These are phyloP conservation scores for Calocybe indica DNA, from an alignment of 768 basidiomycete genomes.

Conservation along the genomic window DNA sequence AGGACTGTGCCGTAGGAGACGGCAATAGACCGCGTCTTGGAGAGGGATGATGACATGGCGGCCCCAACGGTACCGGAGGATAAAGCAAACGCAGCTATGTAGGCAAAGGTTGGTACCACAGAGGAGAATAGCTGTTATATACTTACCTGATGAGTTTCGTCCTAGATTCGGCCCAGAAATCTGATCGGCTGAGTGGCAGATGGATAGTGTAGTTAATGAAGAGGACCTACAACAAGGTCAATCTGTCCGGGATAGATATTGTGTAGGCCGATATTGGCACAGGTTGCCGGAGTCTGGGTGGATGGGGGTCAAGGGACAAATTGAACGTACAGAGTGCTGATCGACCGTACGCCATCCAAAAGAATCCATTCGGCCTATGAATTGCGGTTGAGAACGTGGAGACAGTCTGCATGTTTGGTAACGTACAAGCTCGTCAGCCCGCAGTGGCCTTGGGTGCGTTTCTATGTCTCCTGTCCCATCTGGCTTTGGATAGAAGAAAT, in stretches of 20 bases:
- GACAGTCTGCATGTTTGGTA: background rate
- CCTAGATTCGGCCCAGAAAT: constrained; percentile 85
- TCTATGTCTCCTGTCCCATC: constrained; percentile 71
- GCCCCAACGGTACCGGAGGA: constrained; percentile 94
- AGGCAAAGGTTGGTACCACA: constrained; percentile 7
- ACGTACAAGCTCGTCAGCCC: constrained; percentile 64
- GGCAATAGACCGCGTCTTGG: constrained; percentile 72
- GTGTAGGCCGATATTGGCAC: constrained; percentile 85
- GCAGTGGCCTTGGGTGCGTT: constrained; percentile 53
- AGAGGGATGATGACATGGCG: constrained; percentile 74
- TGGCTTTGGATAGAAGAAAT: constrained; percentile 71
- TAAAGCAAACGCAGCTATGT: constrained; percentile 73
- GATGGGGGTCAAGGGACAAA: constrained; percentile 1
- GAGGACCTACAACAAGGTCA: constrained; percentile 71
- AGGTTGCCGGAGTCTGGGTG: constrained; percentile 83
- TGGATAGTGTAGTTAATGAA: constrained; percentile 5
- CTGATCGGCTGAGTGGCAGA: constrained; percentile 26
- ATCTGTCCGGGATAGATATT: constrained; percentile 83
- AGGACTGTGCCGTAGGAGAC: constrained; percentile 81
- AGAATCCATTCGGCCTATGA: constrained; percentile 81
- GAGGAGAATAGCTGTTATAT: constrained; percentile 1
- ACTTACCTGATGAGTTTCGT: constrained; percentile 73
- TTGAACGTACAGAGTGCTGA: constrained; percentile 1
- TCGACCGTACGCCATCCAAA: constrained; percentile 63
- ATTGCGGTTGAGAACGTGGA: background rate